Conservation (phyloP, 1,284 basidiomycete genomes). For the Boletus chippewaensis region DNA sequence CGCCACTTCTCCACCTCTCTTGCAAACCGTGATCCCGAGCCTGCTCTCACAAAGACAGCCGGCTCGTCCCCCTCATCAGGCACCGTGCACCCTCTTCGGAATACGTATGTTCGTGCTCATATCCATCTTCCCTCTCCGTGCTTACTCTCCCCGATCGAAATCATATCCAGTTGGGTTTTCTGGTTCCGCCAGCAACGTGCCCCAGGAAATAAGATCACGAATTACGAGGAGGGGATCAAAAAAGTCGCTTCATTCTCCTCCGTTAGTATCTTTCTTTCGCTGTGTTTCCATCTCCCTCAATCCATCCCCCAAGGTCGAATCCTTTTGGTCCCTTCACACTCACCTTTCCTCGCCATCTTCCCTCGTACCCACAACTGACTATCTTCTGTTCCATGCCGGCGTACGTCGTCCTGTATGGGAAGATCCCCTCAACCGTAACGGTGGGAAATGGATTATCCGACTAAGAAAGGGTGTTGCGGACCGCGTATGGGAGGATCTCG, state of each 20-base stretch:
- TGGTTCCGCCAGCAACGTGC: conserved; percentile 81
- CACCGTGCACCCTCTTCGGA: conserved; percentile 64
- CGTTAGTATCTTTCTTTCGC: conserved; percentile 38
- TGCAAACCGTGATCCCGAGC: conserved; percentile 32
- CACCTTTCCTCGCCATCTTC: conserved; percentile 70
- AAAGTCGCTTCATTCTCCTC: conserved; percentile 73
- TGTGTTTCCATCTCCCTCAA: neutral
- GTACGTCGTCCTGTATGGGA: conserved; percentile 85
- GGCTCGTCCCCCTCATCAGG: conserved; percentile 17
- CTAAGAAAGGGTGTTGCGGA: conserved; percentile 78
- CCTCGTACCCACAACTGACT: conserved; percentile 74
- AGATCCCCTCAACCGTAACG: conserved; percentile 78
- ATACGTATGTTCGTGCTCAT: conserved; percentile 65
- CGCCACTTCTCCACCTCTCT: conserved; percentile 73
- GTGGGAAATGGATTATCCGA: conserved; percentile 90
- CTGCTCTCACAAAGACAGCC: conserved; percentile 19
- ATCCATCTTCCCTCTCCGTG: conserved; percentile 7
- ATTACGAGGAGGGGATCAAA: conserved; percentile 84
- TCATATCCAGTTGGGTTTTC: conserved; percentile 63
- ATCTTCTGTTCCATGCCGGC: conserved; percentile 77
- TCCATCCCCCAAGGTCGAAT: conserved; percentile 52
- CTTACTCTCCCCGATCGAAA: conserved; percentile 15
- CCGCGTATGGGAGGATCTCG: conserved; percentile 76
- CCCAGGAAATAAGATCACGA: conserved; percentile 73
- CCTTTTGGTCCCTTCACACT: conserved; percentile 79